Conservation (phyloP, 139 green algal species). For the Diplosphaera chodatii region DNA sequence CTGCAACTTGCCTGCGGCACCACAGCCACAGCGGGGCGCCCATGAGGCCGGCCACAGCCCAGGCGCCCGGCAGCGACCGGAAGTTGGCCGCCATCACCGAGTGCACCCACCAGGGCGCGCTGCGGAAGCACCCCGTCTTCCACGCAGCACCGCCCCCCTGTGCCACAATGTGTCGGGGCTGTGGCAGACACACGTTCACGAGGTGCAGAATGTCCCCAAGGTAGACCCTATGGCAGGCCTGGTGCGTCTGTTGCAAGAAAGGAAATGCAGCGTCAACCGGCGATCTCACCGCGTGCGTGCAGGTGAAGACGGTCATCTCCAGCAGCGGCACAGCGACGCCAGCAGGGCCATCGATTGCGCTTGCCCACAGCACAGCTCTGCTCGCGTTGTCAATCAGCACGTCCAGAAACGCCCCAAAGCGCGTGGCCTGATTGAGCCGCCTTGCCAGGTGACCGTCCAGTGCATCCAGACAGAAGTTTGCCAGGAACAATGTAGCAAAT, state of each 20-base stretch:
- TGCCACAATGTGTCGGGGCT: background rate
- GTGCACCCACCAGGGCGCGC: conserved; percentile 26
- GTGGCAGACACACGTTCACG: background rate
- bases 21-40: conserved; percentile 48
- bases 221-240: background rate
- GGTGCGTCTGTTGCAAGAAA: background rate
- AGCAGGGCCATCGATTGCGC: conserved; percentile 11
- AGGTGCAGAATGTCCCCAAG: background rate
- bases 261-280: background rate
- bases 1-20: conserved; percentile 10
- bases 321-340: conserved; percentile 18
- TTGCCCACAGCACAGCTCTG: conserved; percentile 36
- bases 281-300: conserved; percentile 31
- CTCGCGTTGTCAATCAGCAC: conserved; percentile 38
- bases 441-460: conserved; percentile 25
- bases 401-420: conserved; percentile 51
- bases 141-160: conserved; percentile 33
- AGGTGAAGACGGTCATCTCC: conserved; percentile 36
- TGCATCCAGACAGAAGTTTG: conserved; percentile 18
- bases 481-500: conserved; percentile 1
- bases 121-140: conserved; percentile 30
- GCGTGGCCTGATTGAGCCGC: conserved; percentile 19
- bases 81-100: conserved; percentile 33
- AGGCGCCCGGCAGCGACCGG: conserved; percentile 22
- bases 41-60: conserved; percentile 39